phyloP scores from a whole-genome alignment of 2,329 filamentous ascomycete genomes.

The Botrytis sinoallii region DNA sequence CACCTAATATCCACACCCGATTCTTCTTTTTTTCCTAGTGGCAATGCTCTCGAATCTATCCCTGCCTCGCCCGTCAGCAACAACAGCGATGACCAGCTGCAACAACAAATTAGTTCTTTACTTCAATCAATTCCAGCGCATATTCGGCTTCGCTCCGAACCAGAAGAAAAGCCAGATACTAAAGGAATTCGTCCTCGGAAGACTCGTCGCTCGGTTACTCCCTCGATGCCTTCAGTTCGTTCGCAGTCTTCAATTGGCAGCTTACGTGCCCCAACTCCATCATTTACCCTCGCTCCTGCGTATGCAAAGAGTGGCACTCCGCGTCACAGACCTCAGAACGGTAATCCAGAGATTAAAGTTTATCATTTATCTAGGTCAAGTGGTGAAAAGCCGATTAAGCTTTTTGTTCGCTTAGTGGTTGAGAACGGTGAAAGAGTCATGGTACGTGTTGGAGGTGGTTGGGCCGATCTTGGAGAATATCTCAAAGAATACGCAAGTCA shows the following conservation, averaged over 20 bases:
- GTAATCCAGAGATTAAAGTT: slow-evolving; percentile 76
- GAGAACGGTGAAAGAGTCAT: slow-evolving; percentile 90
- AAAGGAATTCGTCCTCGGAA: slow-evolving; percentile 36
- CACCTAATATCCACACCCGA: slow-evolving; percentile 22
- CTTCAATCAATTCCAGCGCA: slow-evolving; percentile 73
- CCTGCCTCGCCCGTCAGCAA: slow-evolving; percentile 30
- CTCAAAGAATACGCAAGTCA: slow-evolving; percentile 90
- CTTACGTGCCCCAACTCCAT: slow-evolving; percentile 56
- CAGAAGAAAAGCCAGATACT: slow-evolving; percentile 37
- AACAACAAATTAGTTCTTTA: slow-evolving; percentile 76
- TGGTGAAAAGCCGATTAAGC: slow-evolving; percentile 84
- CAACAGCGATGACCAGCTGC: slow-evolving; percentile 62
- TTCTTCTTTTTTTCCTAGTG: slow-evolving; percentile 30
- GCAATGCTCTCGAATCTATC: slow-evolving; percentile 28
- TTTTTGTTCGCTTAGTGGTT: slow-evolving; percentile 90
- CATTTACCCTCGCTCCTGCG: slow-evolving; percentile 67
- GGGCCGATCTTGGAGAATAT: slow-evolving; percentile 95
- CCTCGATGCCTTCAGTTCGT: slow-evolving; percentile 26
- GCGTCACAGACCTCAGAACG: slow-evolving; percentile 48
- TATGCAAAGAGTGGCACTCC: slow-evolving; percentile 41
- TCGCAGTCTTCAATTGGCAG: slow-evolving; percentile 27
- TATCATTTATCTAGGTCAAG: slow-evolving; percentile 87
- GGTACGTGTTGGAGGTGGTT: slow-evolving; percentile 97
- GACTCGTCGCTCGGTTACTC: slow-evolving; percentile 37
- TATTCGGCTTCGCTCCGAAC: slow-evolving; percentile 67